phyloP scores from a whole-genome alignment of 371 early-diverging fungal genomes.

The Umbelopsis sp. region DNA sequence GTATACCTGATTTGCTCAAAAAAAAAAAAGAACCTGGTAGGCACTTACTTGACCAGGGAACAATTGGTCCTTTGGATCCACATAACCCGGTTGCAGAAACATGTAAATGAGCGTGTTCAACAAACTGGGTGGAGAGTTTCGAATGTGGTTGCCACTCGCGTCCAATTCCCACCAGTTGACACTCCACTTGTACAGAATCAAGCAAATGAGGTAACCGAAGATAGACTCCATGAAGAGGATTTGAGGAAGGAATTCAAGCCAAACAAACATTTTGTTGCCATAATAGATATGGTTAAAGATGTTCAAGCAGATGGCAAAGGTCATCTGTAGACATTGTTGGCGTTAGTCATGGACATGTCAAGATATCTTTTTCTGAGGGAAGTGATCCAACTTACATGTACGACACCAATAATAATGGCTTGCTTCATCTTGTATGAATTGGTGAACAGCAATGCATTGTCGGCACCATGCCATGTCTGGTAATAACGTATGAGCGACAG shows the following conservation, averaged over 20 bases:
- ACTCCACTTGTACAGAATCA: constrained; percentile 98
- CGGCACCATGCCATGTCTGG: constrained; percentile 94
- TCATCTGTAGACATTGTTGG: constrained; percentile 66
- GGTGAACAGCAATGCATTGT: constrained; percentile 91
- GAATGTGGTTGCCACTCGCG: constrained; percentile 66
- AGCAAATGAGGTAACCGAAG: constrained; percentile 95
- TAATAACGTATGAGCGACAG: constrained; percentile 65
- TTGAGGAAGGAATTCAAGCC: constrained; percentile 94
- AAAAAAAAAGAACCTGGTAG: background rate
- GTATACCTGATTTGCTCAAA: background rate
- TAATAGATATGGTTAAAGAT: constrained; percentile 93
- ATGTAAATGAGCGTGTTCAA: constrained; percentile 99
- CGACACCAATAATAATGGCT: constrained; percentile 96
- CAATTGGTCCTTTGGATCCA: constrained; percentile 71
- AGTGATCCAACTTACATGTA: constrained; percentile 66
- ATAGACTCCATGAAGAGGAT: constrained; percentile 91
- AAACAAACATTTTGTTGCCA: constrained; percentile 80
- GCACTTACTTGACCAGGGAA: constrained; percentile 84
- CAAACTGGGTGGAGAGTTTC: constrained; percentile 88
- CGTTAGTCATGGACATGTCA: constrained; percentile 16
- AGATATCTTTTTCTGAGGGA: constrained; percentile 20
- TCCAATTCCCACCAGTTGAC: constrained; percentile 84
- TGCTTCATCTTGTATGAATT: constrained; percentile 99
- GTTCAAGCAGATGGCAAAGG: constrained; percentile 91
- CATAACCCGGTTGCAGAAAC: constrained; percentile 97